These are phyloP conservation scores for Suillus hirtellus DNA, from an alignment of 768 basidiomycete genomes.

Conservation along the genomic window DNA sequence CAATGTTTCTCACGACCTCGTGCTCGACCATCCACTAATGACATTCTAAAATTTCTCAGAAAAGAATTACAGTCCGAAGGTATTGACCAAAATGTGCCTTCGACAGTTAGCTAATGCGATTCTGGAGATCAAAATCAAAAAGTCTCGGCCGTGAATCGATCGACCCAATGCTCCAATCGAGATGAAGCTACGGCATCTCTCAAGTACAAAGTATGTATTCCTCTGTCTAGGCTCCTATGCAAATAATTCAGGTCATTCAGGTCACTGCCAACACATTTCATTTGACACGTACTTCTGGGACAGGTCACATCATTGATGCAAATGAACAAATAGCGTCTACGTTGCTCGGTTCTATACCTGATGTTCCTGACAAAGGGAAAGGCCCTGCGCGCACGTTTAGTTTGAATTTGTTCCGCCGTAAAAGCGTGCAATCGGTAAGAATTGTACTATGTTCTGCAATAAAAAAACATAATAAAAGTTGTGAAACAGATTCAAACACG, in stretches of 20 bases:
- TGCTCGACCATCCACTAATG: background rate
- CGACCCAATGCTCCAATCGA: background rate
- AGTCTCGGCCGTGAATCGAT: background rate
- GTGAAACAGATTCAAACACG: background rate
- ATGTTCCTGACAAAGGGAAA: background rate
- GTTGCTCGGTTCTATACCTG: background rate
- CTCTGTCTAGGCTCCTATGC: background rate
- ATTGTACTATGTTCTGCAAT: background rate
- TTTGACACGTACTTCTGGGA: background rate
- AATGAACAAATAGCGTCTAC: background rate
- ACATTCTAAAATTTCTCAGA: background rate
- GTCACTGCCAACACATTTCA: background rate
- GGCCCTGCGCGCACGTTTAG: background rate
- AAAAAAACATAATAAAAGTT: too few species aligned
- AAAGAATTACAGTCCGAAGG: slow-evolving; percentile 1
- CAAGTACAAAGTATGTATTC: background rate
- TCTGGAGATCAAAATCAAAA: background rate
- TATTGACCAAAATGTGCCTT: background rate
- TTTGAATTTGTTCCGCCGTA: background rate
- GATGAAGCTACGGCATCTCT: background rate
- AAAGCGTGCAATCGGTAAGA: background rate
- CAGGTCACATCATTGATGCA: background rate
- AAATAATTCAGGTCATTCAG: background rate
- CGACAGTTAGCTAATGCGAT: background rate
- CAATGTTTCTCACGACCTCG: background rate